Evolutionary conservation across 148 eudicot genomes (phyloP), one percentile per base, ranked within the genome.

Genomic region (Talinum fruticosum): DNA sequence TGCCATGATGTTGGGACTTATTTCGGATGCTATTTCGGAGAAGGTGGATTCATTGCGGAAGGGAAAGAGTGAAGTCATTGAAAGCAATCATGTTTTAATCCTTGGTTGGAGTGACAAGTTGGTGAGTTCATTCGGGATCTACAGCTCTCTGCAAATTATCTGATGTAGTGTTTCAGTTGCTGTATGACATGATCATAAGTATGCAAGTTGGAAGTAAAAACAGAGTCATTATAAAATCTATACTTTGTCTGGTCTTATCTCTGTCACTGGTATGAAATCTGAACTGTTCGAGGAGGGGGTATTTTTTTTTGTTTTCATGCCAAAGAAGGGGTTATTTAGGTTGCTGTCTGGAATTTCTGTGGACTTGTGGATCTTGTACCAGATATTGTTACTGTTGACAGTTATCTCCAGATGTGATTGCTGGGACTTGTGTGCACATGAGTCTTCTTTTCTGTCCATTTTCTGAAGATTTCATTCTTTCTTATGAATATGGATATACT

Each of bases 81-180:
- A 94, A 80, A 90, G 86, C 74, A 87, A 90, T 83, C 98, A 94
- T 72, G 87, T 92, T 54, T 85, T 94, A 53, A 86, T 94, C 83
- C 97, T 94, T 81, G 98, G 97, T 65, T 94, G 97, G 98, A 94
- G 98, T 85, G 96, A 94, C 82, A 94, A 92, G 83, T 82, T 94
- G 93, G 98, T 94, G 80, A 86, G 79, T 81, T 51, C 49, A 38
- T 76, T 66, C 34, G 28, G 35, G 70, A 28, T 32, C 41, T 78
- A 44, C 64, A 65, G 59, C 19, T 76, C 72, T 59, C 29, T 67
- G 79, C 71, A 49, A 65, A 16, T 13, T 36, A 19, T 26, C 13
- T 71, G 51, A 71, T 33, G 45, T 44, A 4, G n/a, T 45, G 34
- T 23, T 66, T 15, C 6, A 73, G 26, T 73, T 51, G 41, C 3